Percentiles rank a stretch among this genome's conserved stretches.
Conservation (phyloP, 2,329 filamentous ascomycete genomes). For the Leptographium wingfieldii region DNA sequence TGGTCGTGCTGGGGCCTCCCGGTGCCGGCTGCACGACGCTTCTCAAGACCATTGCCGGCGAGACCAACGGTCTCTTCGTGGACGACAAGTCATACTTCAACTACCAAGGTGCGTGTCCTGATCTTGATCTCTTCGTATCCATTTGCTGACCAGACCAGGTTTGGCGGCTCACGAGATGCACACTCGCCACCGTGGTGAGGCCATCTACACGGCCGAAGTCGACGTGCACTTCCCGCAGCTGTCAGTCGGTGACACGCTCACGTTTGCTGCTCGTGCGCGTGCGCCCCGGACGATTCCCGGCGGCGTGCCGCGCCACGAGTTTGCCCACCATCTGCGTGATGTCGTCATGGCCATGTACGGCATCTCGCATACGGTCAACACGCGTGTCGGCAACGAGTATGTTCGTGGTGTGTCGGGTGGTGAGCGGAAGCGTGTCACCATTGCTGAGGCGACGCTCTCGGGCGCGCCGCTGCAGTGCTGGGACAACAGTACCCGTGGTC, state of each 20-base stretch:
- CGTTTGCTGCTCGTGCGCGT: slow-evolving; percentile 61
- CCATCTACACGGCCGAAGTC: slow-evolving; percentile 76
- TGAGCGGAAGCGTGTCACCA: slow-evolving; percentile 56
- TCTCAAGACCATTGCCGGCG: slow-evolving; percentile 71
- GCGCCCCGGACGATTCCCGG: slow-evolving; percentile 49
- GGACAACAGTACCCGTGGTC: slow-evolving; percentile 62
- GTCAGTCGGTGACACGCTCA: slow-evolving; percentile 66
- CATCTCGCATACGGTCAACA: slow-evolving; percentile 61
- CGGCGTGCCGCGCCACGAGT: slow-evolving; percentile 32
- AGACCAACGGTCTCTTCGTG: slow-evolving; percentile 67
- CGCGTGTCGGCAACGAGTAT: slow-evolving; percentile 62
- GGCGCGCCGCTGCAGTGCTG: slow-evolving; percentile 50
- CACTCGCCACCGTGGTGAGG: slow-evolving; percentile 66
- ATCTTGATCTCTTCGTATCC: background rate
- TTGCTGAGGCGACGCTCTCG: slow-evolving; percentile 47
- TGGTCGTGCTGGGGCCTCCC: slow-evolving; percentile 62
- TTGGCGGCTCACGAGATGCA: slow-evolving; percentile 63
- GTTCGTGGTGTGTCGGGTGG: slow-evolving; percentile 63
- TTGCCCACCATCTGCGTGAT: slow-evolving; percentile 50
- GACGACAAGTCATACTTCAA: slow-evolving; percentile 63
- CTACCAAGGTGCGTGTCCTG: slow-evolving; percentile 52
- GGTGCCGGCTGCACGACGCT: slow-evolving; percentile 72
- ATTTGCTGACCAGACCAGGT: slow-evolving; percentile 23
- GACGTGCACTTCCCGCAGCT: slow-evolving; percentile 72
- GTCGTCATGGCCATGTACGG: slow-evolving; percentile 67